Conservation (phyloP, 306 rosid genomes). For the Spatholobus suberectus region DNA sequence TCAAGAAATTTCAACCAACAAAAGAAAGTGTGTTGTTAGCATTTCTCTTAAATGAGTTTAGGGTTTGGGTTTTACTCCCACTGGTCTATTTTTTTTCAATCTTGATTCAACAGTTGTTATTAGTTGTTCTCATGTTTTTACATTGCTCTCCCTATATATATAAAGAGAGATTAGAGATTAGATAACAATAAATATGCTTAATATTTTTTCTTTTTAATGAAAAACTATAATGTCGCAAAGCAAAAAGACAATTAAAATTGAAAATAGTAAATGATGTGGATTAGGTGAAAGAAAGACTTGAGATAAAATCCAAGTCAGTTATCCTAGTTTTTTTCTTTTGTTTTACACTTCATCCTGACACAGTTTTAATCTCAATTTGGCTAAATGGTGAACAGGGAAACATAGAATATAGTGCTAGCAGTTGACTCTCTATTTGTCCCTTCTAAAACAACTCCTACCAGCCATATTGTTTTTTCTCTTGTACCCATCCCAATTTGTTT, state of each 20-base stretch:
- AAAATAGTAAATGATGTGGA: background rate
- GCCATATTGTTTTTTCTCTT: slow-evolving; percentile 43
- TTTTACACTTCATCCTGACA: background rate
- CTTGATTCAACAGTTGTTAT: too few species aligned
- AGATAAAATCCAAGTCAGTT: background rate
- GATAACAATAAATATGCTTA: too few species aligned
- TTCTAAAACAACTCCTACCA: slow-evolving; percentile 46
- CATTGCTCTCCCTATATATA: too few species aligned
- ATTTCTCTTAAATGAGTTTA: too few species aligned
- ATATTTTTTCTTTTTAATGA: background rate
- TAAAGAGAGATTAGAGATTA: too few species aligned
- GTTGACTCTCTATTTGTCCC: slow-evolving; percentile 60
- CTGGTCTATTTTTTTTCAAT: too few species aligned
- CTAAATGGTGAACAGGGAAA: slow-evolving; percentile 24
- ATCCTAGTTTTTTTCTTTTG: background rate
- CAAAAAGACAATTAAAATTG: background rate
- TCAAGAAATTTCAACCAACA: too few species aligned
- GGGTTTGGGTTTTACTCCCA: too few species aligned
- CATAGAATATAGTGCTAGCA: slow-evolving; percentile 15
- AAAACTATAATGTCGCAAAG: background rate
- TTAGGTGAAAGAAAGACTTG: background rate
- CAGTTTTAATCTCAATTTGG: background rate
- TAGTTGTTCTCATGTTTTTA: too few species aligned
- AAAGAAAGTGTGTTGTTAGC: too few species aligned
- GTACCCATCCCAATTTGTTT: slow-evolving; percentile 36